These are phyloP conservation scores for Incumbomyces delicatus DNA, from an alignment of 2,329 filamentous ascomycete genomes.

Conservation along the genomic window DNA sequence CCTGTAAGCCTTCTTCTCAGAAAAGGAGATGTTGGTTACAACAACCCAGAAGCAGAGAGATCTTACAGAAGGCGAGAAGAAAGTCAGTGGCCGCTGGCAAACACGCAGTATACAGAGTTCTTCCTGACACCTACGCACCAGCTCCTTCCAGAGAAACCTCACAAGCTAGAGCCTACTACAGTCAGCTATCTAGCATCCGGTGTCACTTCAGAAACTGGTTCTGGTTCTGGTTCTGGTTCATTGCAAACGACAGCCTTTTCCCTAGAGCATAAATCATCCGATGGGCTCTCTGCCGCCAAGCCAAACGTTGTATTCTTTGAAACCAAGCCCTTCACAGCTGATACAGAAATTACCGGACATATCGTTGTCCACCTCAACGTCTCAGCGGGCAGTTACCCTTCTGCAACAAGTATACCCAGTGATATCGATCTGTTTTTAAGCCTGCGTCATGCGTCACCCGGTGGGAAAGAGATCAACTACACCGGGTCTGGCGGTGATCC, in stretches of 20 bases:
- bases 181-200: slow-evolving; percentile 53
- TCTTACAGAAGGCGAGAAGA: slow-evolving; percentile 47
- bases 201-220: too few relatives aligned
- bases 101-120: slow-evolving; percentile 54
- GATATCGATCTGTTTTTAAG: slow-evolving; percentile 49
- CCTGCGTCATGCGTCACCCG: slow-evolving; percentile 40
- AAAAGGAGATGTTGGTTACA: slow-evolving; percentile 58
- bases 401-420: slow-evolving; percentile 34
- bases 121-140: slow-evolving; percentile 49
- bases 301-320: slow-evolving; percentile 49
- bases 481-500: slow-evolving; percentile 48
- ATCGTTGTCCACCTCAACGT: slow-evolving; percentile 55
- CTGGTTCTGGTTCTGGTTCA: too few relatives aligned
- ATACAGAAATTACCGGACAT: slow-evolving; percentile 63
- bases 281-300: slow-evolving; percentile 44
- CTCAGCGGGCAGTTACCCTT: slow-evolving; percentile 38
- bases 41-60: slow-evolving; percentile 52
- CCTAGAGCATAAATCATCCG: too few relatives aligned
- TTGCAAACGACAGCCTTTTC: too few relatives aligned
- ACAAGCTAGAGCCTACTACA: slow-evolving; percentile 33
- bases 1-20: slow-evolving; percentile 53
- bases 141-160: too few relatives aligned
- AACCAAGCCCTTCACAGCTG: slow-evolving; percentile 47
- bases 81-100: slow-evolving; percentile 55
- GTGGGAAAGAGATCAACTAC: slow-evolving; percentile 45